A percentile compares a stretch with the other conserved stretches of the same genome.
Evolutionary conservation across 176 grass and related monocot species (phyloP).

Genomic region (Cenchrus fungigraminus): DNA sequence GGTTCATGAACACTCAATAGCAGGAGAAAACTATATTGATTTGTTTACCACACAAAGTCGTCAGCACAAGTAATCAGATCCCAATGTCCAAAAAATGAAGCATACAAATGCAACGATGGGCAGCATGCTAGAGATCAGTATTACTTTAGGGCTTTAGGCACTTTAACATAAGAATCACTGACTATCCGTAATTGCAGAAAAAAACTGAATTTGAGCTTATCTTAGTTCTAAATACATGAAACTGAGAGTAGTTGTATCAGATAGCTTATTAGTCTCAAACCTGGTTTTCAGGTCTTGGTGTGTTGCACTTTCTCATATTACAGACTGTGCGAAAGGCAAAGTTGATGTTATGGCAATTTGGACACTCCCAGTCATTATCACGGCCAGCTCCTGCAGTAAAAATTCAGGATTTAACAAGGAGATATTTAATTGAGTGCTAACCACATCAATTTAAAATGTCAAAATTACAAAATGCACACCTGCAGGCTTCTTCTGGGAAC

Average conservation of each 20-base stretch:
- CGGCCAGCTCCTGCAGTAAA: constrained; percentile 65
- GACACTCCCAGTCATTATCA: constrained; percentile 91
- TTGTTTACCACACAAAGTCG: not conserved
- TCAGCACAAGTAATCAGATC: not conserved
- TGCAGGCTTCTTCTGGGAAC: constrained; percentile 75
- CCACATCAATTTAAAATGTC: not conserved
- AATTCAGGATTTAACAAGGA: not conserved
- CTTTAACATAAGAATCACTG: no score
- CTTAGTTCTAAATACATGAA: not conserved
- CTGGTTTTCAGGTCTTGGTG: constrained; percentile 83
- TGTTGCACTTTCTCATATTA: constrained; percentile 95
- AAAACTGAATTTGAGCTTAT: not conserved
- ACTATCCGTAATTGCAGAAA: not conserved
- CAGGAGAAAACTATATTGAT: not conserved
- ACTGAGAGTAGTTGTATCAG: not conserved
- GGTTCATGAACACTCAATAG: not conserved
- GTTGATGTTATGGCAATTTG: constrained; percentile 83
- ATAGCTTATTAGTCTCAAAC: constrained; percentile 35
- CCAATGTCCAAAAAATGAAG: constrained; percentile 31
- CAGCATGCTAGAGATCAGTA: not conserved
- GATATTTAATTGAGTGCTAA: constrained; percentile 6
- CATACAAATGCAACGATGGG: not conserved
- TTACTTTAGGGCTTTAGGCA: no score
- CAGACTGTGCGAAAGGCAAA: constrained; percentile 83
- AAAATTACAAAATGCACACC: constrained; percentile 44